Conservation (phyloP, 108 stramenopile genomes). For the Skeletonema menzelii region DNA sequence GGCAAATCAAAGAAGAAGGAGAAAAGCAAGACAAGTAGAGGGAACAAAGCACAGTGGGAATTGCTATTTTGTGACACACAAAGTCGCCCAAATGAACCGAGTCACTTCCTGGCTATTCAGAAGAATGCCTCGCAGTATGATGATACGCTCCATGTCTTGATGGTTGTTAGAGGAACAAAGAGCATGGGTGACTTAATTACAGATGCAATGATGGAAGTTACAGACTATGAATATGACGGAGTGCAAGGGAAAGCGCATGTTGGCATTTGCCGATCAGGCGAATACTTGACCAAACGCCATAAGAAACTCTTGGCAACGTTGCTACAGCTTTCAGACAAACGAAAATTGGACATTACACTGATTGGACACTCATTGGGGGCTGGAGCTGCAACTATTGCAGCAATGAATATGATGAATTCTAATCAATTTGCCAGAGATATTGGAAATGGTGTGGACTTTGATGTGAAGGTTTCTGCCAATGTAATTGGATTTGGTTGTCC, state of each 20-base stretch:
- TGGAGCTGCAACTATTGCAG: conserved; percentile 77
- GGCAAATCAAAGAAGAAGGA: conserved; percentile 9
- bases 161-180: conserved; percentile 84
- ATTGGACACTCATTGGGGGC: conserved; percentile 81
- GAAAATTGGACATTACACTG: conserved; percentile 63
- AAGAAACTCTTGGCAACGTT: conserved; percentile 51
- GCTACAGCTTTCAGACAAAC: conserved; percentile 48
- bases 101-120: conserved; percentile 76
- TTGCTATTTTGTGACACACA: conserved; percentile 59
- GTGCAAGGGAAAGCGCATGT: conserved; percentile 64
- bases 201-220: conserved; percentile 71
- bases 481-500: conserved; percentile 85
- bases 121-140: conserved; percentile 56
- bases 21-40: background rate
- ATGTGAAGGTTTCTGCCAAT: conserved; percentile 43
- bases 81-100: conserved; percentile 66
- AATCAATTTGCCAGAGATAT: conserved; percentile 16
- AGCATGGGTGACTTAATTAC: conserved; percentile 75
- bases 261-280: conserved; percentile 66
- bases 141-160: conserved; percentile 60
- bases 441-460: background rate
- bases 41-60: conserved; percentile 45
- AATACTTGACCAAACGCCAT: conserved; percentile 66
- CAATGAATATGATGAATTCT: conserved; percentile 68
- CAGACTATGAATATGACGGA: conserved; percentile 53